Percentiles rank a stretch among this genome's conserved stretches.
phyloP scores from a whole-genome alignment of 257 asterid genomes.

The Forsythia suspensa region DNA sequence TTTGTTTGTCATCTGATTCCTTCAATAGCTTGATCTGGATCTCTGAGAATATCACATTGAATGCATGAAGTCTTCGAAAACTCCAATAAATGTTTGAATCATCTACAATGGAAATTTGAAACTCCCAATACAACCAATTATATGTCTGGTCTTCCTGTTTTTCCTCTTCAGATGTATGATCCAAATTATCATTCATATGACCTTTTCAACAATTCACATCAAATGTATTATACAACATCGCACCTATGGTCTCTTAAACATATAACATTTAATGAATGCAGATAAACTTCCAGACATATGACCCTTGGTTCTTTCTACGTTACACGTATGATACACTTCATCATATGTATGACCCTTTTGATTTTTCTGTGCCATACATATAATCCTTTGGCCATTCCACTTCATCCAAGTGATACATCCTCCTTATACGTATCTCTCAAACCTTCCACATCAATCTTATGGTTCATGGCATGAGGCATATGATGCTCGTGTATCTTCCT shows the following conservation, averaged over 20 bases:
- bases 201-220: too few species aligned
- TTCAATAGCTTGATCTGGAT: neutral
- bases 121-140: neutral
- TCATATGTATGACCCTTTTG: neutral
- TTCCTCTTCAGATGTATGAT: too few species aligned
- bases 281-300: neutral
- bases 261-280: neutral
- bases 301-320: neutral
- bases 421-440: neutral
- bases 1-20: neutral
- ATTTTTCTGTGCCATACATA: neutral
- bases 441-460: neutral
- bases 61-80: neutral
- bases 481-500: neutral
- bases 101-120: neutral
- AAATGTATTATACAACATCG: too few species aligned
- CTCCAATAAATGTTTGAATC: neutral
- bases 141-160: too few species aligned
- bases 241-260: neutral
- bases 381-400: neutral
- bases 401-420: neutral
- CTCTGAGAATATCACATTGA: neutral
- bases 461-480: neutral
- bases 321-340: neutral
- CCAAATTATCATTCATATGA: too few species aligned